Evolutionary conservation across 176 grass and related monocot genomes (phyloP).

Genomic region (Canna indica): DNA sequence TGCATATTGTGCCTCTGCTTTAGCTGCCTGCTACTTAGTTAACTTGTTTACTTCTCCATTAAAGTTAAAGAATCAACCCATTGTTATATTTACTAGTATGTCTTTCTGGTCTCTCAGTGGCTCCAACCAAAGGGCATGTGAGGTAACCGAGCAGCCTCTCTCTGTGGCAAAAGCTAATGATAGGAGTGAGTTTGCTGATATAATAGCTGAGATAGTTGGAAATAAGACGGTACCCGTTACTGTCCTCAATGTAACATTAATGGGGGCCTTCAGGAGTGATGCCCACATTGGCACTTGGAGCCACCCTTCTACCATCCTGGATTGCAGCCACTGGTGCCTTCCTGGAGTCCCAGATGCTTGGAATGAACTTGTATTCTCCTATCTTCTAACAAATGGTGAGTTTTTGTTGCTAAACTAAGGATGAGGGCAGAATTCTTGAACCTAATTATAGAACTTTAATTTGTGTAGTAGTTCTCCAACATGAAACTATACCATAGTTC

Average conservation of each 20-base stretch:
- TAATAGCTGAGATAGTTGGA: slow-evolving; percentile 49
- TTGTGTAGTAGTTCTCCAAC: not conserved
- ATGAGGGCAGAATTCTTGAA: not conserved
- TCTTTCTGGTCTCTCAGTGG: slow-evolving; percentile 37
- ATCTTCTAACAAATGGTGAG: slow-evolving; percentile 66
- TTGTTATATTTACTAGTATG: not conserved
- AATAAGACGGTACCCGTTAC: slow-evolving; percentile 58
- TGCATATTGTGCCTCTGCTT: not conserved
- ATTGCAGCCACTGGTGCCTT: slow-evolving; percentile 96
- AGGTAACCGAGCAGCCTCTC: slow-evolving; percentile 66
- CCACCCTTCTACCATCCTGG: slow-evolving; percentile 77
- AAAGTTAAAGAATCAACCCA: not conserved
- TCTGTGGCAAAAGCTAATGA: slow-evolving; percentile 47
- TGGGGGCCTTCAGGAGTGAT: slow-evolving; percentile 87
- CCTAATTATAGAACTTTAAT: not conserved
- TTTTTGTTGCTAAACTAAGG: not conserved
- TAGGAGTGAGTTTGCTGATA: slow-evolving; percentile 70
- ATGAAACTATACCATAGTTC: too few species aligned
- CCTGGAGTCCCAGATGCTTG: slow-evolving; percentile 89
- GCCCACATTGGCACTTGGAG: slow-evolving; percentile 90
- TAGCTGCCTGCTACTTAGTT: not conserved
- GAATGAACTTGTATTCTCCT: slow-evolving; percentile 85
- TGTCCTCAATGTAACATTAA: slow-evolving; percentile 77
- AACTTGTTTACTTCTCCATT: not conserved
- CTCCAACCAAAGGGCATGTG: slow-evolving; percentile 65